phyloP scores from a whole-genome alignment of 345 rosid genomes.

The Melaleuca alternifolia region DNA sequence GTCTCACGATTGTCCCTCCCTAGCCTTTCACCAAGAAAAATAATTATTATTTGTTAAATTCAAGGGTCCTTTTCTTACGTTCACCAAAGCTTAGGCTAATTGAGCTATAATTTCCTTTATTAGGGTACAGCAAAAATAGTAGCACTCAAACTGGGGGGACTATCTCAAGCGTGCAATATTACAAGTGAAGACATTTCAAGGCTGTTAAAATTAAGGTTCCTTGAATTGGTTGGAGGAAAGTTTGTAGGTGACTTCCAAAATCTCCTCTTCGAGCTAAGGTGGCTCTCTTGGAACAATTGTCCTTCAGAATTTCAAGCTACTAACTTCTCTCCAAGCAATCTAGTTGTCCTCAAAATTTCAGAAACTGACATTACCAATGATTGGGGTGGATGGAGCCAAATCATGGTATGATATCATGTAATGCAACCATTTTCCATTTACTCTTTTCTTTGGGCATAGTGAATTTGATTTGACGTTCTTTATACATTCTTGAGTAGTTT shows the following conservation, averaged over 20 bases:
- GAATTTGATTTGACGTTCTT: too few relatives aligned
- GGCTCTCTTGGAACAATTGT: not conserved
- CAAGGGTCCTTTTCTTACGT: not conserved
- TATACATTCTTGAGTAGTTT: not conserved
- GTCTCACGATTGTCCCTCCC: not conserved
- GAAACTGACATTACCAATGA: not conserved
- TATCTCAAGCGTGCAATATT: not conserved
- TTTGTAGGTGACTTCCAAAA: not conserved
- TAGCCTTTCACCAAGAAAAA: not conserved
- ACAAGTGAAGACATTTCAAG: not conserved
- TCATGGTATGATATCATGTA: not conserved
- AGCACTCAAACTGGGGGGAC: not conserved
- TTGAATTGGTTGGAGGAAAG: not conserved
- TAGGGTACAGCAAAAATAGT: slow-evolving; percentile 3
- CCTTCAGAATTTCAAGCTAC: not conserved
- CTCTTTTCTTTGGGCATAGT: not conserved
- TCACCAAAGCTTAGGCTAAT: not conserved
- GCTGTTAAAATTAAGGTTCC: not conserved
- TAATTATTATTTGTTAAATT: not conserved
- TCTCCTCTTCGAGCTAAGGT: not conserved
- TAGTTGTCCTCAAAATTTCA: not conserved
- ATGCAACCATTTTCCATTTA: not conserved
- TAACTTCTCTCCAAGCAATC: not conserved
- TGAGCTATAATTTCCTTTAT: not conserved
- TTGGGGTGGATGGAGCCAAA: not conserved